Evolutionary conservation across 176 grass and related monocot species (phyloP).

Genomic region (Oryza australiensis): DNA sequence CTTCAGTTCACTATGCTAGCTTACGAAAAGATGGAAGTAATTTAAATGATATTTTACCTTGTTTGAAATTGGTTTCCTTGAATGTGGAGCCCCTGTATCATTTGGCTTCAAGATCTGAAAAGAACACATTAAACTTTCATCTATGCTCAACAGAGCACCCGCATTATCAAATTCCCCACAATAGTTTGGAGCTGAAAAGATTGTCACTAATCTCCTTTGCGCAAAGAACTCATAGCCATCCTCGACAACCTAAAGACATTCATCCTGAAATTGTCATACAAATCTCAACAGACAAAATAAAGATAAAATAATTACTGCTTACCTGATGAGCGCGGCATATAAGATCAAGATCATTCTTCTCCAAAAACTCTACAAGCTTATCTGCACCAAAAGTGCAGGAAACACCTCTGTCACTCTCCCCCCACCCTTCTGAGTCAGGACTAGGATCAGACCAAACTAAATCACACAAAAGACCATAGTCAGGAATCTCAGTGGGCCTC

Average conservation of each 20-base stretch:
- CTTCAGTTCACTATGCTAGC: not conserved
- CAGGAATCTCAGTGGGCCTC: slow-evolving; percentile 74
- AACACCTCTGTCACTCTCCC: slow-evolving; percentile 81
- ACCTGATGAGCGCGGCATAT: slow-evolving; percentile 78
- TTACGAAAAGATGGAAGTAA: not conserved
- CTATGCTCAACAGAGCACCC: slow-evolving; percentile 78
- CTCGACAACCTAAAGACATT: slow-evolving; percentile 59
- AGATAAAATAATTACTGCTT: slow-evolving; percentile 9
- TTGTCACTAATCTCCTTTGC: slow-evolving; percentile 78
- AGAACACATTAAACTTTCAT: slow-evolving; percentile 73
- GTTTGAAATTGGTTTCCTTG: slow-evolving; percentile 61
- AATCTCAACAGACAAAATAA: not conserved
- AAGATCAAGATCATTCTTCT: slow-evolving; percentile 83
- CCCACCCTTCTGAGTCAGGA: slow-evolving; percentile 59
- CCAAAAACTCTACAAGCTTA: slow-evolving; percentile 81
- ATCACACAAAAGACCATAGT: slow-evolving; percentile 75
- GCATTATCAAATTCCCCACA: slow-evolving; percentile 82
- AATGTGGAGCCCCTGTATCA: slow-evolving; percentile 42
- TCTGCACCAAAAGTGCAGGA: slow-evolving; percentile 78
- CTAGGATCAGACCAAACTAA: slow-evolving; percentile 86
- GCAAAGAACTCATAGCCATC: slow-evolving; percentile 85
- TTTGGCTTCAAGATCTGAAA: slow-evolving; percentile 78
- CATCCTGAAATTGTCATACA: not conserved
- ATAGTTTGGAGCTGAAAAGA: slow-evolving; percentile 86
- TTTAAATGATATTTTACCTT: slow-evolving; percentile 52